phyloP scores from a whole-genome alignment of 2,329 filamentous ascomycete genomes.

The Colletotrichum sp. region DNA sequence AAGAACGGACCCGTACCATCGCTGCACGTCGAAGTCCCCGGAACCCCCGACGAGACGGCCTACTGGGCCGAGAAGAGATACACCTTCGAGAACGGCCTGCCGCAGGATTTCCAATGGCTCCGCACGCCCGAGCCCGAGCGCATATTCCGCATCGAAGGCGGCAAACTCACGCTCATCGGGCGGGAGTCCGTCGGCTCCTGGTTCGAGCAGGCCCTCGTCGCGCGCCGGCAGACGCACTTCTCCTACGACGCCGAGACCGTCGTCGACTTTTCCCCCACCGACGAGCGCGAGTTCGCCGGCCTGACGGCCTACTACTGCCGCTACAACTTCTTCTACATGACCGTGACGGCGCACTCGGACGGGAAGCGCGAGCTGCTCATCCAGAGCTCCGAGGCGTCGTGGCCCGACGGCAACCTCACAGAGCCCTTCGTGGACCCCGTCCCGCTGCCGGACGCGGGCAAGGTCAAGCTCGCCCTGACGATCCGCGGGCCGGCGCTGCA shows the following conservation, averaged over 20 bases:
- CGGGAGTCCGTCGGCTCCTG: slow-evolving; percentile 60
- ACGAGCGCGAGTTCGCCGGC: slow-evolving; percentile 66
- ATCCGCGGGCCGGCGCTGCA: slow-evolving; percentile 58
- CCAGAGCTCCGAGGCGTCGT: slow-evolving; percentile 60
- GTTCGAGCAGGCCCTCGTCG: slow-evolving; percentile 63
- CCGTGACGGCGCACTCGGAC: slow-evolving; percentile 59
- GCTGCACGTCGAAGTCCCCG: slow-evolving; percentile 56
- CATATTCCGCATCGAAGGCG: slow-evolving; percentile 46
- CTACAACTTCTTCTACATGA: slow-evolving; percentile 69
- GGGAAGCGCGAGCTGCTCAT: slow-evolving; percentile 63
- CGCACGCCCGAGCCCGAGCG: slow-evolving; percentile 59
- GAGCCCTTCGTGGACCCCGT: slow-evolving; percentile 47
- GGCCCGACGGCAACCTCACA: slow-evolving; percentile 53
- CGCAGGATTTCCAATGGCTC: slow-evolving; percentile 62
- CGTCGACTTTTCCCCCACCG: slow-evolving; percentile 55
- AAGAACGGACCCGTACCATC: slow-evolving; percentile 62
- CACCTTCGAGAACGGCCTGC: slow-evolving; percentile 48
- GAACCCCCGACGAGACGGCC: slow-evolving; percentile 44
- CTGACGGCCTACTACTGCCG: slow-evolving; percentile 67
- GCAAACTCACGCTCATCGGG: slow-evolving; percentile 51
- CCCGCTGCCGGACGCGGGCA: slow-evolving; percentile 56
- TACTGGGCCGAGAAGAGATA: slow-evolving; percentile 58
- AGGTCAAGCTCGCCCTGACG: slow-evolving; percentile 54
- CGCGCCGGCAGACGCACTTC: slow-evolving; percentile 61
- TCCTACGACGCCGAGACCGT: slow-evolving; percentile 64